Evolutionary conservation across 2,329 filamentous ascomycete genomes (phyloP).

Genomic region (Exophiala lecanii-corni): DNA sequence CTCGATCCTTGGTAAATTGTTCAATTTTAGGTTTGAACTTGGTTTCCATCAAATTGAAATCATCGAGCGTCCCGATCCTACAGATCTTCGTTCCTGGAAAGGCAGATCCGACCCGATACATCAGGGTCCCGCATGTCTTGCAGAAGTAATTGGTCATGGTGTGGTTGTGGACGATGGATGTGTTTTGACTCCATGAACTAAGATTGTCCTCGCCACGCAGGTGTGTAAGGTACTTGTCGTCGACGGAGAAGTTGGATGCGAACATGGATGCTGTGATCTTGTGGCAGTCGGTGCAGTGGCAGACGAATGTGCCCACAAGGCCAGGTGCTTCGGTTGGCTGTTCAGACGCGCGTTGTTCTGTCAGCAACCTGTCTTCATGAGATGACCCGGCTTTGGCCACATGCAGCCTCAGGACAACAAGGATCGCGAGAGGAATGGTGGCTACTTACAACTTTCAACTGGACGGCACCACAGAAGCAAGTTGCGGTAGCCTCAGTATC

Average conservation of each 20-base stretch:
- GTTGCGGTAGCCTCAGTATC: conserved; percentile 52
- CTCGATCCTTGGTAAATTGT: conserved; percentile 50
- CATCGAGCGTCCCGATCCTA: conserved; percentile 59
- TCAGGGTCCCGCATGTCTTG: conserved; percentile 53
- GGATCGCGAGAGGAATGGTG: no score
- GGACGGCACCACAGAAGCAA: conserved; percentile 55
- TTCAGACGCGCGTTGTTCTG: neutral
- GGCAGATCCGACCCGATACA: conserved; percentile 50
- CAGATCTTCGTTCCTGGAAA: conserved; percentile 48
- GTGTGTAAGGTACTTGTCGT: conserved; percentile 43
- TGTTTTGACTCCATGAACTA: conserved; percentile 41
- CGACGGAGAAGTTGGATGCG: conserved; percentile 54
- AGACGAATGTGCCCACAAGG: conserved; percentile 51
- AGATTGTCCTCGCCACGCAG: conserved; percentile 51
- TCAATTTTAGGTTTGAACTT: conserved; percentile 52
- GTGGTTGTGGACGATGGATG: conserved; percentile 46
- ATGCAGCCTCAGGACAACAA: no score
- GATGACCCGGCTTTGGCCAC: no score
- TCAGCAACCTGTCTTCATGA: neutral
- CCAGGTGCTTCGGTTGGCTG: conserved; percentile 45
- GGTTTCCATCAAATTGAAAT: conserved; percentile 54
- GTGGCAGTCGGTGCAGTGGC: conserved; percentile 58
- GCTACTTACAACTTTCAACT: conserved; percentile 51
- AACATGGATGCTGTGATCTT: conserved; percentile 62
- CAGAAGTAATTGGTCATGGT: conserved; percentile 62